Percentiles rank a stretch among this genome's conserved stretches.
phyloP scores from a whole-genome alignment of 495 filamentous ascomycete species.

The Aspergillus funiculosus region DNA sequence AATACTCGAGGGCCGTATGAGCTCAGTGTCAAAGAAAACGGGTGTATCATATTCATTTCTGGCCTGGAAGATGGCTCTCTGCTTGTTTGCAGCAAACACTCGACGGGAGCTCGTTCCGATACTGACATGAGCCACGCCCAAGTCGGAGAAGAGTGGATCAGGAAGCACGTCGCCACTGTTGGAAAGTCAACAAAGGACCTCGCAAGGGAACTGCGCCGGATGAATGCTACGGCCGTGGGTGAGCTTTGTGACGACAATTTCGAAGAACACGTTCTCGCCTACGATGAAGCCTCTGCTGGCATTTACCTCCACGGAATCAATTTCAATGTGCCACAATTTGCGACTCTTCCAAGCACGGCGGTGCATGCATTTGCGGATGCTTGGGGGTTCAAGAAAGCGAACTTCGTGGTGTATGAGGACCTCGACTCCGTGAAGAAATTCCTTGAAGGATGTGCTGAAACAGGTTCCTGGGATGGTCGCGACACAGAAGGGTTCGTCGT shows the following conservation, averaged over 20 bases:
- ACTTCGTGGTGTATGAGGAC: constrained; percentile 71
- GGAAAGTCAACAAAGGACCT: constrained; percentile 74
- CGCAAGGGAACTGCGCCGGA: constrained; percentile 62
- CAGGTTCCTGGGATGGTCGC: constrained; percentile 77
- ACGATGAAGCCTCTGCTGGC: constrained; percentile 74
- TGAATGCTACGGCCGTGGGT: constrained; percentile 89
- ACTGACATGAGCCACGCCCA: constrained; percentile 69
- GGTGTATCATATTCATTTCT: constrained; percentile 96
- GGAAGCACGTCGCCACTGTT: constrained; percentile 65
- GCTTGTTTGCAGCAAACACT: constrained; percentile 97
- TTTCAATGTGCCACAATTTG: constrained; percentile 82
- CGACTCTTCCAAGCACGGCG: constrained; percentile 68
- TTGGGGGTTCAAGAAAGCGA: constrained; percentile 91
- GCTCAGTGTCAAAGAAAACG: constrained; percentile 94
- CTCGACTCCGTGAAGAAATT: constrained; percentile 67
- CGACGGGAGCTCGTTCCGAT: constrained; percentile 71
- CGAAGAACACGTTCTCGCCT: constrained; percentile 94
- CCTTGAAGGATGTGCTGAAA: constrained; percentile 75
- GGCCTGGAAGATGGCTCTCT: constrained; percentile 82
- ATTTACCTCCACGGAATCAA: constrained; percentile 96
- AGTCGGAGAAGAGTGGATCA: constrained; percentile 79
- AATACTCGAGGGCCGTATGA: constrained; percentile 88
- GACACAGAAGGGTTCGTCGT: constrained; percentile 98
- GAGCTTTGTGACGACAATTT: constrained; percentile 95
- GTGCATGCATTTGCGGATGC: constrained; percentile 85